A percentile compares a stretch with the other conserved stretches of the same genome.
Evolutionary conservation across 192 early-diverging fungal genomes (phyloP).

Genomic region (Borealophlyctis nickersoniae): DNA sequence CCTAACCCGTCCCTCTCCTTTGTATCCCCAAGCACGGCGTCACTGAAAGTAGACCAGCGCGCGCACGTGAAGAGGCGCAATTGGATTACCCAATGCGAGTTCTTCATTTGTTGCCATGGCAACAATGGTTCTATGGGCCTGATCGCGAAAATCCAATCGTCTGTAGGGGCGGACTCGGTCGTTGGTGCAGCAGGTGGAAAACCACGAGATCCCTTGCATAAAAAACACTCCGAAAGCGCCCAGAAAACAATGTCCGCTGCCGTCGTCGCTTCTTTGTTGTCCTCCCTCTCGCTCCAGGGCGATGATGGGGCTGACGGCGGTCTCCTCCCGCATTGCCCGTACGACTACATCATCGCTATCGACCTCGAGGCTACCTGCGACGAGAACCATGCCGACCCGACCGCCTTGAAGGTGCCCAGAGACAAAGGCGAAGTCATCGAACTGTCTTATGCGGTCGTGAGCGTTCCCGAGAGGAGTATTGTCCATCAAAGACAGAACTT

Average conservation of each 20-base stretch:
- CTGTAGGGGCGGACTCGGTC: too few species aligned
- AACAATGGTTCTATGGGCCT: too few species aligned
- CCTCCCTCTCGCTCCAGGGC: slow-evolving; percentile 17
- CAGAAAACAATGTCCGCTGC: slow-evolving; percentile 5
- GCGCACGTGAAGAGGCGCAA: too few species aligned
- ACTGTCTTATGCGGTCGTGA: slow-evolving; percentile 36
- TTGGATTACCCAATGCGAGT: too few species aligned
- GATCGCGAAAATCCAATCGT: too few species aligned
- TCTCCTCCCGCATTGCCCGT: slow-evolving; percentile 23
- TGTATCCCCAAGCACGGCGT: too few species aligned
- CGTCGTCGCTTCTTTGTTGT: slow-evolving; percentile 11
- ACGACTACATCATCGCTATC: slow-evolving; percentile 62
- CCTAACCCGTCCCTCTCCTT: too few species aligned
- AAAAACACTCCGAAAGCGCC: too few species aligned
- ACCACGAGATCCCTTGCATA: too few species aligned
- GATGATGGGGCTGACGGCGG: slow-evolving; percentile 5
- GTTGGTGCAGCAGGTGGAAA: too few species aligned
- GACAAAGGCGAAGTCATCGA: slow-evolving; percentile 41
- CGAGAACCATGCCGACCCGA: slow-evolving; percentile 60
- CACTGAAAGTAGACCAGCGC: too few species aligned
- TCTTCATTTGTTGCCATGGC: too few species aligned
- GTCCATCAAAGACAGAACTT: slow-evolving; percentile 29
- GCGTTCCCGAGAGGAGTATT: slow-evolving; percentile 9
- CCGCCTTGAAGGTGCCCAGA: slow-evolving; percentile 45
- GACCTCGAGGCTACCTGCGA: slow-evolving; percentile 72